Percentiles rank a stretch among this genome's conserved stretches.
Evolutionary conservation across 495 filamentous ascomycete species (phyloP).

Genomic region (Hypoxylon subgilvum): DNA sequence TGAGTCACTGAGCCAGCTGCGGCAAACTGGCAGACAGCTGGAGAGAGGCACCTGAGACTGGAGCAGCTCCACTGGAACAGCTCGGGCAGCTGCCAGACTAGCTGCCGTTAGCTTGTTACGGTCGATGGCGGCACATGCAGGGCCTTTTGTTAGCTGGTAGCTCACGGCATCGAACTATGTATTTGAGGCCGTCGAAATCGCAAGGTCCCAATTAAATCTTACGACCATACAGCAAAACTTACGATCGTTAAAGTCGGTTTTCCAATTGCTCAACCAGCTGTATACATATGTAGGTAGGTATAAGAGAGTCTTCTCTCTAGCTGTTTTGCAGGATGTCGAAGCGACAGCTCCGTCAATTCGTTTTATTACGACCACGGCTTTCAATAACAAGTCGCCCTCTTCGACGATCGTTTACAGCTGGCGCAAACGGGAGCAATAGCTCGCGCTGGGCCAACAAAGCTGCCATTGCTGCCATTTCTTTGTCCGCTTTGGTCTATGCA

Average conservation of each 20-base stretch:
- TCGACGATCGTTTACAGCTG: slow-evolving; percentile 34
- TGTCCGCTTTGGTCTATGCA: slow-evolving; percentile 33
- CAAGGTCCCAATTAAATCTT: slow-evolving; percentile 39
- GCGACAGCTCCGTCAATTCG: slow-evolving; percentile 28
- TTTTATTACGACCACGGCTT: slow-evolving; percentile 31
- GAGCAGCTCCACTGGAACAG: not conserved
- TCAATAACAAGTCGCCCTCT: slow-evolving; percentile 18
- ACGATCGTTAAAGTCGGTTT: slow-evolving; percentile 9
- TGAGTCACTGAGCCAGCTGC: not conserved
- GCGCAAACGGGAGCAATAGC: slow-evolving; percentile 20
- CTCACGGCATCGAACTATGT: slow-evolving; percentile 6
- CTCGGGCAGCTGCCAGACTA: too few relatives aligned
- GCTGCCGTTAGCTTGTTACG: too few relatives aligned
- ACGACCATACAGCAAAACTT: slow-evolving; percentile 29
- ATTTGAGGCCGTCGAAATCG: slow-evolving; percentile 6
- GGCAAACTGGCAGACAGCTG: not conserved
- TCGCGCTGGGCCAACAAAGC: slow-evolving; percentile 31
- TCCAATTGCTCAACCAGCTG: not conserved
- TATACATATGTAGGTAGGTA: slow-evolving; percentile 3
- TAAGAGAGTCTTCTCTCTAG: slow-evolving; percentile 8
- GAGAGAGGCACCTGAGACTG: not conserved
- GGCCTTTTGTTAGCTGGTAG: too few relatives aligned
- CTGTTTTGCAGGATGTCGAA: slow-evolving; percentile 35
- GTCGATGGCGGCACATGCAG: too few relatives aligned
- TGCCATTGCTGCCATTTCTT: slow-evolving; percentile 25